phyloP scores from a whole-genome alignment of 2,329 filamentous ascomycete species.

The Claviceps humidiphila region DNA sequence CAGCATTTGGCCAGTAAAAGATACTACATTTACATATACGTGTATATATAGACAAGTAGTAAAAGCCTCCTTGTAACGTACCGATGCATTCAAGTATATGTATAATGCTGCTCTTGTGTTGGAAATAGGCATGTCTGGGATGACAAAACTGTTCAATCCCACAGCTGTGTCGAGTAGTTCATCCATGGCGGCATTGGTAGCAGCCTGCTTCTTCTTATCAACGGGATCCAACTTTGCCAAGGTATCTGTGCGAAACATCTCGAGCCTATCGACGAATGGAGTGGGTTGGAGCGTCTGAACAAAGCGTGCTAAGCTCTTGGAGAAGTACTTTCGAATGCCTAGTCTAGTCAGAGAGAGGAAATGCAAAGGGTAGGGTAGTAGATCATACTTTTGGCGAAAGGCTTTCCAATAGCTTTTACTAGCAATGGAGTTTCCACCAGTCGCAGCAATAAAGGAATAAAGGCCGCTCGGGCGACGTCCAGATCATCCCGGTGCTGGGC shows the following conservation, averaged over 20 bases:
- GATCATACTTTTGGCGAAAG: conserved; percentile 37
- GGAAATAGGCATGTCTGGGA: conserved; percentile 53
- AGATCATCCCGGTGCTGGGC: conserved; percentile 41
- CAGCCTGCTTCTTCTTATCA: conserved; percentile 37
- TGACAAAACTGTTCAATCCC: conserved; percentile 39
- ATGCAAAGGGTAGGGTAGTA: background rate
- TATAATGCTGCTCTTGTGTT: conserved; percentile 76
- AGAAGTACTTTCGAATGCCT: conserved; percentile 36
- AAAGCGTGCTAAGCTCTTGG: conserved; percentile 38
- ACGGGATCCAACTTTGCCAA: conserved; percentile 41
- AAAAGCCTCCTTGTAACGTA: conserved; percentile 27
- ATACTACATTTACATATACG: too few relatives aligned
- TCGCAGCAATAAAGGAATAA: conserved; percentile 49
- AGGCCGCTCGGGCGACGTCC: conserved; percentile 46
- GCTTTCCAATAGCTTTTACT: conserved; percentile 37
- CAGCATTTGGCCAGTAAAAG: background rate
- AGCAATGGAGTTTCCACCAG: conserved; percentile 47
- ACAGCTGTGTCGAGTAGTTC: conserved; percentile 45
- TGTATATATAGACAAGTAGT: background rate
- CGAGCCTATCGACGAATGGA: conserved; percentile 39
- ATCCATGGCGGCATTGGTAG: conserved; percentile 36
- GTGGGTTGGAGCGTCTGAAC: conserved; percentile 43
- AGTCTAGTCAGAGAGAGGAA: background rate
- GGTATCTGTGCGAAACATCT: conserved; percentile 44
- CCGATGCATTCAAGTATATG: conserved; percentile 69